Evolutionary conservation across 108 stramenopile genomes (phyloP), one percentile per base, ranked within the genome.

Genomic region (Poteriospumella lacustris): DNA sequence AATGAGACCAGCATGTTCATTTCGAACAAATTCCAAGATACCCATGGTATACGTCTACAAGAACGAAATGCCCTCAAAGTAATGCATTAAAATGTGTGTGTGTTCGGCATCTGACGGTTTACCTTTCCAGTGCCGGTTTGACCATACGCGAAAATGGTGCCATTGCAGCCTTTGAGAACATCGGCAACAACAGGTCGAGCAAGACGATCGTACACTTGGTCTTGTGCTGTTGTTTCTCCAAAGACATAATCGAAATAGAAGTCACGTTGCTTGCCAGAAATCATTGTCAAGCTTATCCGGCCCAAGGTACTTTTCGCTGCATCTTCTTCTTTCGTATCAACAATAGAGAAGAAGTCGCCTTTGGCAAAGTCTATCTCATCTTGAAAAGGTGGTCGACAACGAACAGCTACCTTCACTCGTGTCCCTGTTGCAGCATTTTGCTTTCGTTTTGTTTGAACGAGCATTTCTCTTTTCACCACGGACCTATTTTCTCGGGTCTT

Each of bases 121-220:
- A 68, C 34, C 34, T 83, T 83, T n/a, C 82, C 82, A 2, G 77
- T 28, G 0, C 83, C 83, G 15, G 83, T 83, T 75, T 83, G 83
- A 19, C 83, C 83, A 59, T 83, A 83, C 2, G 83, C 83, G 42
- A 83, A 69, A 0, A 83, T 34, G 0, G 83, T 83, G 29, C 80
- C 76, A 56, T 83, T 80, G 67, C 40, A 68, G 2, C 83, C 83
- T 19, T 40, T 36, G 38, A 82, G 47, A 0, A 78, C 77, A 19
- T 59, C 77, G 26, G 38, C 26, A 34, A 68, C 77, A 33, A 82
- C 0, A 2, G 79, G 80, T 29, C 31, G 28, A 2, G 78, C 83
- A 44, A 80, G 52, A 0, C 1, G 39, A 9, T 79, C 76, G 36
- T 43, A 84, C 24, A 84, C 67, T 5, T 43, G 1, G 0, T 43